These are phyloP conservation scores for Mycena venus DNA, from an alignment of 768 basidiomycete species.

Conservation along the genomic window DNA sequence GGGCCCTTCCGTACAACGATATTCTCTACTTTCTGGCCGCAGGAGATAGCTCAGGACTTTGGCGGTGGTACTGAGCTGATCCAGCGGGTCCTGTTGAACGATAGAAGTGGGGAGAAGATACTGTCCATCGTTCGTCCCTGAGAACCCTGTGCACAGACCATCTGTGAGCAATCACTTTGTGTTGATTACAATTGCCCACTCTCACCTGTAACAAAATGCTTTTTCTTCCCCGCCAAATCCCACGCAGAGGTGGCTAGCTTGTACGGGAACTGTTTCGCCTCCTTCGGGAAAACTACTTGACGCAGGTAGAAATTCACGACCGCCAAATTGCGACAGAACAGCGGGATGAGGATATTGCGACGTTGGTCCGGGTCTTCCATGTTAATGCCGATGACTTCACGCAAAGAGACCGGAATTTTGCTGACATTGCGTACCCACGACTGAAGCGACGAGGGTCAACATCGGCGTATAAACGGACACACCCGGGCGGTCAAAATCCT, in stretches of 20 bases:
- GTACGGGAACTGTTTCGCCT: conserved; percentile 60
- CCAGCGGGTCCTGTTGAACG: conserved; percentile 50
- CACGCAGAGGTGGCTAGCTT: conserved; percentile 64
- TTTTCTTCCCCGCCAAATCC: conserved; percentile 56
- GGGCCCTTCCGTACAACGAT: conserved; percentile 40
- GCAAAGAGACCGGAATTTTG: conserved; percentile 46
- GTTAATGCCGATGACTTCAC: conserved; percentile 55
- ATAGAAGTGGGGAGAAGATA: conserved; percentile 53
- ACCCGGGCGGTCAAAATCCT: neutral
- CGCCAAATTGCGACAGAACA: conserved; percentile 51
- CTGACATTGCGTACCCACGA: conserved; percentile 47
- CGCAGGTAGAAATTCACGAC: conserved; percentile 63
- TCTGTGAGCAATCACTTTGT: neutral
- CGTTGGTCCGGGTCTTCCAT: conserved; percentile 52
- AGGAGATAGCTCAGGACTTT: conserved; percentile 55
- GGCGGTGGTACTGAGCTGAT: conserved; percentile 62
- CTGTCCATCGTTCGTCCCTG: conserved; percentile 66
- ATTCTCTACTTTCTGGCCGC: conserved; percentile 53
- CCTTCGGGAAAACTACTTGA: conserved; percentile 62
- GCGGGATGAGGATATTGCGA: conserved; percentile 41
- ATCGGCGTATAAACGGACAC: neutral
- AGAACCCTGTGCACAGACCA: conserved; percentile 57
- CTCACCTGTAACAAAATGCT: conserved; percentile 4
- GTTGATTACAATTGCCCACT: neutral
- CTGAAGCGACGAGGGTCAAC: neutral